A percentile compares a stretch with the other conserved stretches of the same genome.
phyloP scores from a whole-genome alignment of 306 rosid species.

The Trifolium repens region DNA sequence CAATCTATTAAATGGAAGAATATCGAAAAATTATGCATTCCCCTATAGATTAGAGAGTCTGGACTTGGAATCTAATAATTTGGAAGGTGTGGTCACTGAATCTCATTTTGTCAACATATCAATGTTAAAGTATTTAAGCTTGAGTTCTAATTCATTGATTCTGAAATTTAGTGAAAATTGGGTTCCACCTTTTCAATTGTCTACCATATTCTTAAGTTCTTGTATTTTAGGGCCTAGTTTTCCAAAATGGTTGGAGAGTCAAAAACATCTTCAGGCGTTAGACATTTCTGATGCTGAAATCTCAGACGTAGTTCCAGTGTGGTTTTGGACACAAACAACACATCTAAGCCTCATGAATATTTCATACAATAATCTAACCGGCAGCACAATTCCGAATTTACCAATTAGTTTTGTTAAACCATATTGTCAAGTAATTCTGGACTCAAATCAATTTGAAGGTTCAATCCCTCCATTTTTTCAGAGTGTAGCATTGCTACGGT shows the following conservation, averaged over 20 bases:
- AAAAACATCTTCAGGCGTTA: background rate
- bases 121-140: background rate
- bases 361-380: background rate
- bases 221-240: conserved; percentile 4
- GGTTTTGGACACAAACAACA: background rate
- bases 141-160: background rate
- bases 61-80: background rate
- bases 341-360: background rate
- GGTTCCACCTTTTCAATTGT: conserved; percentile 12
- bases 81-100: conserved; percentile 19
- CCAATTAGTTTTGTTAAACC: background rate
- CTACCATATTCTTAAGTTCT: background rate
- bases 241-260: conserved; percentile 26
- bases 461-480: conserved; percentile 18
- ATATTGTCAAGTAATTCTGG: background rate
- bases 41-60: background rate
- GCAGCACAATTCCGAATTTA: background rate
- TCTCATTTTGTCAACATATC: conserved; percentile 22
- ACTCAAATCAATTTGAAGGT: conserved; percentile 24
- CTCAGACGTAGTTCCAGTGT: background rate
- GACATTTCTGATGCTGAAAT: conserved; percentile 2
- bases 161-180: background rate
- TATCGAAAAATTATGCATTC: background rate
- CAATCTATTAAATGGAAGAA: background rate
- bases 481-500: background rate